Base-by-base conservation (phyloP, 2,329 filamentous ascomycete genomes). In the Furcasterigmium sp. region DNA sequence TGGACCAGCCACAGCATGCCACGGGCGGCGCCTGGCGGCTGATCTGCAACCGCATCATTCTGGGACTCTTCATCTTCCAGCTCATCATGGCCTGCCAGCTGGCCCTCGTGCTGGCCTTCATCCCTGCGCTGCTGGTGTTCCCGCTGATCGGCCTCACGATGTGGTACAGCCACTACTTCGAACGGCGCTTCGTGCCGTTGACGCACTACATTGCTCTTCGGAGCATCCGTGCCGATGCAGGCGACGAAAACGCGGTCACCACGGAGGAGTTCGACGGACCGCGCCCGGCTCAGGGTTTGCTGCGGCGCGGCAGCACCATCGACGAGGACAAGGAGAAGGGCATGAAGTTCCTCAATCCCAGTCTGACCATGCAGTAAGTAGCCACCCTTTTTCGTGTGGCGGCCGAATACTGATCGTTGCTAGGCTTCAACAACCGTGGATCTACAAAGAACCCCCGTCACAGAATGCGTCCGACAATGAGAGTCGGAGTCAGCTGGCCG, bases 1-100 rank as follows among this genome's bases (percentile, higher is more conserved):
- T 98, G 93, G 91, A 97, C 56, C 91, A 97, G 61, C 87, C 89
- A 14, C 89, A 94, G 57, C 90, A 95, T 59, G 89, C 90, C 14
- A 97, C 91, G 0, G 94, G 94, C 17, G 83, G 85, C 48, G 90
- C 91, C 5, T 98, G 93, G 93, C 85, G 87, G 39, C 95, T 98
- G 77, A 95, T 98, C 49, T 95, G 90, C 65, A 89, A 93, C 58
- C 87, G 93, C 28, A 78, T 96, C 46, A 80, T 97, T 44, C 70
- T 96, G 19, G 93, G 93, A 1, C 68, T 96, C 9, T 68, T 94
- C 3, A 80, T 97, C 34, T 96, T 96, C 57, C 90, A 98, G 62
- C 66, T 95, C 18, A 89, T 93, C 37, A 93, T 95, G 76, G 84
- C 88, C 18, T 91, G 91, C 3, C 84, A 91, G 49, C 76, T 98